These are phyloP conservation scores for Waitea zeae DNA, from an alignment of 1,284 basidiomycete species.

Conservation along the genomic window DNA sequence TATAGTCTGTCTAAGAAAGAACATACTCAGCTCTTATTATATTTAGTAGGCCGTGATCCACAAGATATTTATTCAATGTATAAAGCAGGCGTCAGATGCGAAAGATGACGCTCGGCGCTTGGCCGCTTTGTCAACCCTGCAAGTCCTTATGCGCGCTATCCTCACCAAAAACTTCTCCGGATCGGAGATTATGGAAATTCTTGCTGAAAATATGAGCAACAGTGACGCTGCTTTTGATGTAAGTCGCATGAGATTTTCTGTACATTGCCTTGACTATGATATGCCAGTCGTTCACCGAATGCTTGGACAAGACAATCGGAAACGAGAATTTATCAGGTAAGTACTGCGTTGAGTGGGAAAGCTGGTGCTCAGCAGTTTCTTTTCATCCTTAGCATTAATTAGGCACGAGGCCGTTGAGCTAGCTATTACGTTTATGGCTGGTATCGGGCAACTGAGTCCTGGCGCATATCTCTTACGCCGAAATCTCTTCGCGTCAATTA, in stretches of 20 bases:
- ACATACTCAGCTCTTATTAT: slow-evolving; percentile 5
- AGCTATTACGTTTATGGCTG: slow-evolving; percentile 34
- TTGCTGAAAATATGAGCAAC: slow-evolving; percentile 36
- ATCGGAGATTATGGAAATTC: slow-evolving; percentile 52
- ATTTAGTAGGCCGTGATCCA: slow-evolving; percentile 33
- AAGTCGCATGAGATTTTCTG: slow-evolving; percentile 7
- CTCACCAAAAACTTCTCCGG: slow-evolving; percentile 38
- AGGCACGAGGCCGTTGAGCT: slow-evolving; percentile 38
- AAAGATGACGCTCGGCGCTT: slow-evolving; percentile 20
- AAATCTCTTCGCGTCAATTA: slow-evolving; percentile 37
- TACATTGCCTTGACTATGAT: background rate
- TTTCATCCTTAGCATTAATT: slow-evolving; percentile 12
- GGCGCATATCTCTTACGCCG: slow-evolving; percentile 47
- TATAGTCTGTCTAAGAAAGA: slow-evolving; percentile 5
- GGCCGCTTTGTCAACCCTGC: slow-evolving; percentile 31
- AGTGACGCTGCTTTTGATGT: slow-evolving; percentile 44
- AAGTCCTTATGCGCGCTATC: slow-evolving; percentile 24
- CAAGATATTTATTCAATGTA: slow-evolving; percentile 25
- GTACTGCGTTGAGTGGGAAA: slow-evolving; percentile 6
- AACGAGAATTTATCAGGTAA: slow-evolving; percentile 26
- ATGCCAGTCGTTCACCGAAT: slow-evolving; percentile 25
- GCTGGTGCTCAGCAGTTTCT: background rate
- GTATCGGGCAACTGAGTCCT: slow-evolving; percentile 41
- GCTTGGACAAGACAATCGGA: slow-evolving; percentile 24
- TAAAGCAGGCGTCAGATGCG: slow-evolving; percentile 18